A percentile compares a stretch with the other conserved stretches of the same genome.
Evolutionary conservation across 1,284 basidiomycete genomes (phyloP).

Genomic region (Irpex rosettiformis): DNA sequence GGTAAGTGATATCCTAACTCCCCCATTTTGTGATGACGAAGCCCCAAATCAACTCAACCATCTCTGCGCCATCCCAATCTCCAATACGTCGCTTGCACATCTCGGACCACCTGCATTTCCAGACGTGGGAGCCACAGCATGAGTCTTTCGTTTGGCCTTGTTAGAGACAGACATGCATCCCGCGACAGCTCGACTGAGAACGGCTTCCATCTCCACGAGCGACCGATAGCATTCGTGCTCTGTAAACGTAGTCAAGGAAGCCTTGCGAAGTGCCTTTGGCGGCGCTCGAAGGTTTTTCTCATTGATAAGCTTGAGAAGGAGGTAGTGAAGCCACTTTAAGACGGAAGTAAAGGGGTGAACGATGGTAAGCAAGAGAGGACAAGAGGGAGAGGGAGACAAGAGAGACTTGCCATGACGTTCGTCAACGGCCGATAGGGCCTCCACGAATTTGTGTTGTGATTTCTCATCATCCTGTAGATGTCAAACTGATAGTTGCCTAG

Average conservation of each 20-base stretch:
- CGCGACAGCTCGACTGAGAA: constrained; percentile 41
- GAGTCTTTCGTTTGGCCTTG: constrained; percentile 41
- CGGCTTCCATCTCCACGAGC: constrained; percentile 52
- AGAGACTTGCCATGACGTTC: constrained; percentile 77
- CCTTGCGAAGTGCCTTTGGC: constrained; percentile 24
- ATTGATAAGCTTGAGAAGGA: constrained; percentile 65
- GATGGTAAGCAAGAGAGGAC: background rate
- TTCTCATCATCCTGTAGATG: constrained; percentile 86
- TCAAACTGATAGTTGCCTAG: constrained; percentile 92
- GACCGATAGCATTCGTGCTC: constrained; percentile 61
- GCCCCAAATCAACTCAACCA: constrained; percentile 45
- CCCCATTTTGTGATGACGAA: too few relatives aligned
- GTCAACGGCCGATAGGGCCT: constrained; percentile 73
- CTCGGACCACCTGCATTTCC: constrained; percentile 29
- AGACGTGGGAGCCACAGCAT: constrained; percentile 15
- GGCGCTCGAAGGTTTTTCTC: constrained; percentile 64
- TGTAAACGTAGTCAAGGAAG: constrained; percentile 32
- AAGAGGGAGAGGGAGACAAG: background rate
- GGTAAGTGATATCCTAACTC: too few relatives aligned
- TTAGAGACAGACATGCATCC: constrained; percentile 23
- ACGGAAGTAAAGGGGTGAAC: background rate
- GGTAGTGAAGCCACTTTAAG: constrained; percentile 82
- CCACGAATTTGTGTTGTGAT: constrained; percentile 63
- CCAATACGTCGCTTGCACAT: constrained; percentile 52
- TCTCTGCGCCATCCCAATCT: constrained; percentile 47